These are phyloP conservation scores for Cutaneotrichosporon sp. DNA, from an alignment of 1,284 basidiomycete species.

Conservation along the genomic window DNA sequence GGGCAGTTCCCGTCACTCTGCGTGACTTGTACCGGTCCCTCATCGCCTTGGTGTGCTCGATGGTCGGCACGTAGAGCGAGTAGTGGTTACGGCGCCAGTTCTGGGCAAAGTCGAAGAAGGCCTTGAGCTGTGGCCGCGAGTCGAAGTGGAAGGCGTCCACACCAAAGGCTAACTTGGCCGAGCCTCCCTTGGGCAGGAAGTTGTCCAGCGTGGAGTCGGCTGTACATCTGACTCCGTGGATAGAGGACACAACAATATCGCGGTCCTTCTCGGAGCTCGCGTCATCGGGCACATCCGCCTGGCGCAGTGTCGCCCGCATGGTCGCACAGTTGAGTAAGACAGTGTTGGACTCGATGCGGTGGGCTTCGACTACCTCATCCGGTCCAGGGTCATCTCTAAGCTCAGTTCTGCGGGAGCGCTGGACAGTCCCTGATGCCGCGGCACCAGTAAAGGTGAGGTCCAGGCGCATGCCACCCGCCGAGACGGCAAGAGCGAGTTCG, in stretches of 20 bases:
- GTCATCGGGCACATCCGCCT: neutral
- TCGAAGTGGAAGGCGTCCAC: slow-evolving; percentile 30
- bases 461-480: slow-evolving; percentile 24
- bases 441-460: slow-evolving; percentile 10
- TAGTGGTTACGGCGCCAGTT: slow-evolving; percentile 35
- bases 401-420: neutral
- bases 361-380: too few relatives aligned
- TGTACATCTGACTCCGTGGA: slow-evolving; percentile 4
- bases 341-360: neutral
- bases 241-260: slow-evolving; percentile 1
- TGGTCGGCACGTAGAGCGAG: slow-evolving; percentile 26
- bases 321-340: slow-evolving; percentile 6
- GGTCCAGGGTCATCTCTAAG: neutral
- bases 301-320: neutral
- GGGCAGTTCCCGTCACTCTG: too few relatives aligned
- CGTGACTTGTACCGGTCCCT: neutral
- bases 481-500: slow-evolving; percentile 7
- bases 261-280: slow-evolving; percentile 1
- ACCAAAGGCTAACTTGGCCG: slow-evolving; percentile 17
- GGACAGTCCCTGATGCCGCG: slow-evolving; percentile 4
- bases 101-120: slow-evolving; percentile 35
- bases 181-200: neutral
- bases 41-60: slow-evolving; percentile 16
- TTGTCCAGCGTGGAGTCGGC: slow-evolving; percentile 4
- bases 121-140: slow-evolving; percentile 33